Base-by-base conservation (phyloP, 2,329 filamentous ascomycete species). In the Aspergillus udagawae region DNA sequence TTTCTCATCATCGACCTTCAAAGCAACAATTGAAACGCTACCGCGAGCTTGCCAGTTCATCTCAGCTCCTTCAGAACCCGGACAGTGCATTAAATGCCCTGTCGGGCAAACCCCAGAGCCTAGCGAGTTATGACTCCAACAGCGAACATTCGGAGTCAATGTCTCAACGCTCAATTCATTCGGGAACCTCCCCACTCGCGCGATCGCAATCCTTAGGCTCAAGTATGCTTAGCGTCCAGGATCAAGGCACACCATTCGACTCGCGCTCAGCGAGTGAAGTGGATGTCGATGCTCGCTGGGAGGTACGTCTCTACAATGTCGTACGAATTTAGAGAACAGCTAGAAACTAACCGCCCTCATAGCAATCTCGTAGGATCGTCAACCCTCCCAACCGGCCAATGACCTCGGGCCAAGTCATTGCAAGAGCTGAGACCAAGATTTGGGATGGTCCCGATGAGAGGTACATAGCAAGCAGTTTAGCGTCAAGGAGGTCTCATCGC, bases 1-100 rank as follows among this genome's bases (percentile, higher is more conserved):
- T 99, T 75, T 91, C 88, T 52, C 90, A 91, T 69, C 91, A 96
- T 70, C 86, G 92, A 3, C 92, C 93, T 1, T 90, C 80, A 62
- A 90, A 86, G 53, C 87, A 90, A 57, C 90, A 94, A 70, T 87
- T 91, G 68, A 89, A 82, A 68, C 87, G 89, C 60, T 82, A 95
- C 35, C 86, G 92, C 45, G 92, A 97, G 72, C 80, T 96, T 56
- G 91, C 90, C n/a, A 92, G 85, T 57, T 90, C 85, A 66, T 88
- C 86, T 38, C 86, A 88, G 21, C 79, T 93, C 42, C 76, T 86
- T 45, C 60, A 82, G 80, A 70, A 70, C 51, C 67, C 71, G 41
- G 68, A 73, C 56, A 70, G 62, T 51, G 47, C 69, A 23, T 48
- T 62, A 10, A 65, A 68, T 52, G 56, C 69, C 5, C 60, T 56